Conservation (phyloP, 1,284 basidiomycete species). For the Neonothopanus nambi region DNA sequence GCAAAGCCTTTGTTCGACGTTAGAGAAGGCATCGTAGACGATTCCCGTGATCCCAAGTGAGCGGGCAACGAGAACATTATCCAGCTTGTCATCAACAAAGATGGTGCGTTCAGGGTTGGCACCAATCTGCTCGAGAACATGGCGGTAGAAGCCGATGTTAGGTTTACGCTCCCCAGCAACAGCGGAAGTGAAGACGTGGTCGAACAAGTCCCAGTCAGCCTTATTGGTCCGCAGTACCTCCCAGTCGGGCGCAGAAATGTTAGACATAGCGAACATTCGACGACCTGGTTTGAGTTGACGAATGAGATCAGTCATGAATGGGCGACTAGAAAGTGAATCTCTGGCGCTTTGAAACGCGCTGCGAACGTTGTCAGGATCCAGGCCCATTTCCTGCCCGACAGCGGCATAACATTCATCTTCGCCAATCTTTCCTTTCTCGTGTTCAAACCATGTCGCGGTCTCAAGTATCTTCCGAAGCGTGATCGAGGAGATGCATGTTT, state of each 20-base stretch:
- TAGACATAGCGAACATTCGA: conserved; percentile 57
- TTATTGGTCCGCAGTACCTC: conserved; percentile 43
- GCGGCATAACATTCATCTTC: conserved; percentile 48
- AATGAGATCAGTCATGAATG: conserved; percentile 47
- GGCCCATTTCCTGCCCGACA: conserved; percentile 41
- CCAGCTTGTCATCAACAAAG: conserved; percentile 62
- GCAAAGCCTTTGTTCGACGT: conserved; percentile 45
- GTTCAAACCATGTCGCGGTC: conserved; percentile 54
- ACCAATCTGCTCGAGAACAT: conserved; percentile 44
- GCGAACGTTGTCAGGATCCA: conserved; percentile 40
- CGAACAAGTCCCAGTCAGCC: conserved; percentile 55
- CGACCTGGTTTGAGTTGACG: conserved; percentile 45
- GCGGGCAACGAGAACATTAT: conserved; percentile 57
- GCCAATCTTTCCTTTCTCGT: conserved; percentile 50
- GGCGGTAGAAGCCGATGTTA: conserved; percentile 52
- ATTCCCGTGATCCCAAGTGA: conserved; percentile 57
- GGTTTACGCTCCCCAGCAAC: conserved; percentile 54
- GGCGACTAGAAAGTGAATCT: conserved; percentile 44
- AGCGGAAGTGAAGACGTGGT: conserved; percentile 51
- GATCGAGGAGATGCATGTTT: conserved; percentile 45
- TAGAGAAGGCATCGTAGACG: conserved; percentile 44
- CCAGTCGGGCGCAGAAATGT: conserved; percentile 54
- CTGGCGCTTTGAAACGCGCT: conserved; percentile 47
- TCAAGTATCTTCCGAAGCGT: conserved; percentile 46
- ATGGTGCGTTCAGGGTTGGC: conserved; percentile 44